These are phyloP conservation scores for Tolypocladium album DNA, from an alignment of 2,329 filamentous ascomycete species.

Conservation along the genomic window DNA sequence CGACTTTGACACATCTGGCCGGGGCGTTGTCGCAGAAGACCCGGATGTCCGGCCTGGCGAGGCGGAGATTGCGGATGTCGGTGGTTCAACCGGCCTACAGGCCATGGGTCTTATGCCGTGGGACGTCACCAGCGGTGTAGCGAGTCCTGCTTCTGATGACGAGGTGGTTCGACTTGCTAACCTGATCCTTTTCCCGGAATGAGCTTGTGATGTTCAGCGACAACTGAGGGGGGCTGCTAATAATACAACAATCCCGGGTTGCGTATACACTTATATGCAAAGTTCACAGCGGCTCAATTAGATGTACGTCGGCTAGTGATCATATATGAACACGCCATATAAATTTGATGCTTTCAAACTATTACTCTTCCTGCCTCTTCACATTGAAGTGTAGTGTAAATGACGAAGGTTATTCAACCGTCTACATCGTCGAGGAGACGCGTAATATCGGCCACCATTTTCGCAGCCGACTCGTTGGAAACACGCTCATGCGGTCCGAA, in stretches of 20 bases:
- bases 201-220: neutral
- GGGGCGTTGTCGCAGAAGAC: slow-evolving; percentile 36
- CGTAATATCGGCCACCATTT: slow-evolving; percentile 15
- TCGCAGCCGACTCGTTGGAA: slow-evolving; percentile 12
- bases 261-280: neutral
- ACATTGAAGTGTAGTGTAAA: neutral
- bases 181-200: slow-evolving; percentile 27
- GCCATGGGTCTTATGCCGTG: slow-evolving; percentile 49
- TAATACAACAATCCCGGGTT: neutral
- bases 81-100: slow-evolving; percentile 37
- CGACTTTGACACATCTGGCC: slow-evolving; percentile 44
- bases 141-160: slow-evolving; percentile 30
- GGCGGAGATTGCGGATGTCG: slow-evolving; percentile 38
- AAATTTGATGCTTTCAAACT: neutral
- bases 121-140: slow-evolving; percentile 17
- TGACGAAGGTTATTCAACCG: neutral
- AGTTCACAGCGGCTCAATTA: neutral
- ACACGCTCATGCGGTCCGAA: slow-evolving; percentile 23
- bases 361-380: neutral
- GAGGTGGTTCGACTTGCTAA: slow-evolving; percentile 44
- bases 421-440: slow-evolving; percentile 5
- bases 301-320: neutral
- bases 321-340: neutral
- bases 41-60: slow-evolving; percentile 36
- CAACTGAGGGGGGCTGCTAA: too few species aligned